These are phyloP conservation scores for Haplographium delicatum DNA, from an alignment of 495 filamentous ascomycete genomes.

Conservation along the genomic window DNA sequence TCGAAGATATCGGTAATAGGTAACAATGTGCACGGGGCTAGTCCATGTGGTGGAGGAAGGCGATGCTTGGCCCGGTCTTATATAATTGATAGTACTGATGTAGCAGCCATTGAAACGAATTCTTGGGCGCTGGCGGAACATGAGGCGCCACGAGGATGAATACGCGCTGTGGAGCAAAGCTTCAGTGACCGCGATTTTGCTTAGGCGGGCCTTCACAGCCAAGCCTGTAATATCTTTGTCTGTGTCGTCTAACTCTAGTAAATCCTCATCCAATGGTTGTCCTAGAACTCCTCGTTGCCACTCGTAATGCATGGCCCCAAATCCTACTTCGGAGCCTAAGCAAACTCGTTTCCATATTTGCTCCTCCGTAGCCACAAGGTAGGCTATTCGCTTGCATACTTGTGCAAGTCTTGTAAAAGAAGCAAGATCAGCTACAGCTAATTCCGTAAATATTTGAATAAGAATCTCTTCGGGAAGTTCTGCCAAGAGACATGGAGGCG, in stretches of 20 bases:
- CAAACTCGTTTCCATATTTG: constrained; percentile 83
- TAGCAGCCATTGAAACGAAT: constrained; percentile 93
- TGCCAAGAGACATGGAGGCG: constrained; percentile 73
- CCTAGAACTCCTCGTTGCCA: constrained; percentile 63
- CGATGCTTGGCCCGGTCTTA: constrained; percentile 64
- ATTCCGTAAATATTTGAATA: constrained; percentile 61
- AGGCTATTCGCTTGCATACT: constrained; percentile 85
- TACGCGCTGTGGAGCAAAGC: constrained; percentile 39
- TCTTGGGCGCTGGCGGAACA: constrained; percentile 78
- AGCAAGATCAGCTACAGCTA: constrained; percentile 72
- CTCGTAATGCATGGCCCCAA: constrained; percentile 78
- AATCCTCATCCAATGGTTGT: constrained; percentile 33
- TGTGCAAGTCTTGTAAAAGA: constrained; percentile 71
- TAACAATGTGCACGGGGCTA: constrained; percentile 89
- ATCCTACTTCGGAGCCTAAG: constrained; percentile 63
- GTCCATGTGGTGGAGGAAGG: constrained; percentile 60
- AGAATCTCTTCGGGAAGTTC: constrained; percentile 78
- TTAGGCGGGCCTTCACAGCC: constrained; percentile 3
- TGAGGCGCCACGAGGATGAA: constrained; percentile 47
- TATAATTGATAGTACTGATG: constrained; percentile 94
- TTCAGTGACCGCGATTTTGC: constrained; percentile 25
- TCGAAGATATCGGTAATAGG: constrained; percentile 93
- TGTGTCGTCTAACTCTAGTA: constrained; percentile 21
- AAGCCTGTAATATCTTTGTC: constrained; percentile 20
- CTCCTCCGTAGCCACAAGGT: constrained; percentile 77